A percentile compares a stretch with the other conserved stretches of the same genome.
Conservation (phyloP, 345 rosid species). For the Ricinus communis region DNA sequence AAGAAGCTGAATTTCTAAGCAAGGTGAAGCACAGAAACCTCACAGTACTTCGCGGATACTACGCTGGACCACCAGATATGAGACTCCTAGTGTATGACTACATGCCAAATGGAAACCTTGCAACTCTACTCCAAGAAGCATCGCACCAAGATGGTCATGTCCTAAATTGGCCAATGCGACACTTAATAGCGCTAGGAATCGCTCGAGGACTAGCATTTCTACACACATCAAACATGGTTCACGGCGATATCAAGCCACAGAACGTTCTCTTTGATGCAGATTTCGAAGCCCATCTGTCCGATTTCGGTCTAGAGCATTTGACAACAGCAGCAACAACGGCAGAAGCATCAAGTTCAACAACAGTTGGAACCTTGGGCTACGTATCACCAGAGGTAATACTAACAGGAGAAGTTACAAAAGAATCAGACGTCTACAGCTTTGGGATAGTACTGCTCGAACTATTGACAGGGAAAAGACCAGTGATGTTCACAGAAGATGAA, state of each 20-base stretch:
- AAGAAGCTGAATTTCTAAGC: constrained; percentile 83
- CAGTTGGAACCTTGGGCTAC: constrained; percentile 75
- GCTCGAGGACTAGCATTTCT: constrained; percentile 88
- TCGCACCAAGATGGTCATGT: constrained; percentile 98
- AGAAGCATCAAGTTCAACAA: constrained; percentile 58
- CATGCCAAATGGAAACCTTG: constrained; percentile 97
- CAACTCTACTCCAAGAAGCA: constrained; percentile 93
- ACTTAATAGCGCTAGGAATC: constrained; percentile 87
- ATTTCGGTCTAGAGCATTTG: constrained; percentile 75
- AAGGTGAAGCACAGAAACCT: constrained; percentile 85
- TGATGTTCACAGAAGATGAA: constrained; percentile 92
- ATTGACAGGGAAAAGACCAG: constrained; percentile 82
- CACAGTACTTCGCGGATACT: constrained; percentile 88
- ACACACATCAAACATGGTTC: constrained; percentile 73
- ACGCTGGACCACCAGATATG: constrained; percentile 72
- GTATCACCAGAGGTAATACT: constrained; percentile 70
- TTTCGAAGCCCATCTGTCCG: constrained; percentile 92
- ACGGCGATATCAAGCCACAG: constrained; percentile 91
- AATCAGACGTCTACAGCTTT: constrained; percentile 89
- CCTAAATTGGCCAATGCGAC: constrained; percentile 99
- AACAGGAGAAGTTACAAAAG: constrained; percentile 63
- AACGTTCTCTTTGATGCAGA: constrained; percentile 91
- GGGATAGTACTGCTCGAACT: constrained; percentile 87
- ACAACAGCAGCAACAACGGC: constrained; percentile 43
- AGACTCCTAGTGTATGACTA: constrained; percentile 84